A percentile compares a stretch with the other conserved stretches of the same genome.
These are phyloP conservation scores for Quambalaria eucalypti DNA, from an alignment of 1,284 basidiomycete genomes.

Conservation along the genomic window DNA sequence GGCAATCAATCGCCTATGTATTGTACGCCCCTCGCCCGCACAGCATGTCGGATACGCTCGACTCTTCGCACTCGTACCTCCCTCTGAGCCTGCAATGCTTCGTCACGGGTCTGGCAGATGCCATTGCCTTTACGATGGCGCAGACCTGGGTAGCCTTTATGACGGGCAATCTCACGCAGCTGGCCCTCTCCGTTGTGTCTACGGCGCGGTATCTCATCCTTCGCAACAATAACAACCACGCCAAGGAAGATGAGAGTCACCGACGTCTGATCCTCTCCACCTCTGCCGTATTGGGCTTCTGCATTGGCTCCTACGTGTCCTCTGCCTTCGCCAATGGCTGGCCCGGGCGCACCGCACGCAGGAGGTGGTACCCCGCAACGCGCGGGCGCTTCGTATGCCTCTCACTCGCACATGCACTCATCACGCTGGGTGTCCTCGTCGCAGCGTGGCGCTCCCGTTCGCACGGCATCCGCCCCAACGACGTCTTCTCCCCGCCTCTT, in stretches of 20 bases:
- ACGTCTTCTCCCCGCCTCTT: not conserved
- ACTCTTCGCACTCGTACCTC: not conserved
- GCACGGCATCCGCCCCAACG: too few relatives aligned
- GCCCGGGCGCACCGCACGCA: not conserved
- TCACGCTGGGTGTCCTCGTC: not conserved
- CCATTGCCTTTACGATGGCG: not conserved
- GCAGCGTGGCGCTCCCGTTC: too few relatives aligned
- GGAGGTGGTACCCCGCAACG: too few relatives aligned
- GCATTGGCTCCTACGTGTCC: not conserved
- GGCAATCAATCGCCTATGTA: too few relatives aligned
- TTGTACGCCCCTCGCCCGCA: too few relatives aligned
- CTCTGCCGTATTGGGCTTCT: not conserved
- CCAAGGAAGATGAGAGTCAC: not conserved
- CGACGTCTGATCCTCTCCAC: not conserved
- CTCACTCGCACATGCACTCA: not conserved
- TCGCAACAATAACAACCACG: not conserved
- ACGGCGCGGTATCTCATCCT: not conserved
- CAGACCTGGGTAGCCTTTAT: slow-evolving; percentile 4
- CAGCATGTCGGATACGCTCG: too few relatives aligned
- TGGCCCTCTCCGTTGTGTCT: not conserved
- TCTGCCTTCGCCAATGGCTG: not conserved
- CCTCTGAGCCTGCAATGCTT: not conserved
- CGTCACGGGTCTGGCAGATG: slow-evolving; percentile 1
- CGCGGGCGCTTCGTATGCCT: not conserved
- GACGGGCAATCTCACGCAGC: slow-evolving; percentile 2